phyloP scores from a whole-genome alignment of 2,329 filamentous ascomycete species.

The Ramularia endophylla region DNA sequence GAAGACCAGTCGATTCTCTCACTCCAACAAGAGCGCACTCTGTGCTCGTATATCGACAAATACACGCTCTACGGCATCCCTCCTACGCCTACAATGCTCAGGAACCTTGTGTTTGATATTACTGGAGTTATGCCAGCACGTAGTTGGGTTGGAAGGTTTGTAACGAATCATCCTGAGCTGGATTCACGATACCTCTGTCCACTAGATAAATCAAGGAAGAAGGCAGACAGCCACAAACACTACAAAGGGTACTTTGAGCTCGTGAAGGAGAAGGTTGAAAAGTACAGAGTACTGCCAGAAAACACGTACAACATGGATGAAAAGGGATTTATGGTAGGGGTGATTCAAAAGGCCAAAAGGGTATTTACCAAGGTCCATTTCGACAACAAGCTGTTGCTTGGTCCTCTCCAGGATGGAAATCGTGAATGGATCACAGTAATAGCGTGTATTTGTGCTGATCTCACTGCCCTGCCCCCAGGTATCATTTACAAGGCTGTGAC shows the following conservation, averaged over 20 bases:
- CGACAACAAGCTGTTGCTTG: constrained; percentile 4
- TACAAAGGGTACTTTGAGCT: constrained; percentile 17
- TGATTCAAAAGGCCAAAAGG: constrained; percentile 8
- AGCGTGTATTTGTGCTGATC: constrained; percentile 14
- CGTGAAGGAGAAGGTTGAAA: constrained; percentile 6
- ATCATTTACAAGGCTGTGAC: no score
- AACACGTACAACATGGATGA: constrained; percentile 18
- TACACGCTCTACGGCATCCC: no score
- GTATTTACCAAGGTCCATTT: constrained; percentile 10
- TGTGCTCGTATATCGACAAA: no score
- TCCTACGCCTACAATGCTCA: no score
- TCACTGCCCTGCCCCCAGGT: not conserved
- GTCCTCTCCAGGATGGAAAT: constrained; percentile 14
- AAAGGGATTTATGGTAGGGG: constrained; percentile 14
- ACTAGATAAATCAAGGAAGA: constrained; percentile 16
- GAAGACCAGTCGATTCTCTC: no score
- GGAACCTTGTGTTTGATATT: no score
- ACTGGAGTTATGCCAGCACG: no score
- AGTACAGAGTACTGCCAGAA: constrained; percentile 8
- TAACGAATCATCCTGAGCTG: no score
- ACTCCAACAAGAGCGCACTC: no score
- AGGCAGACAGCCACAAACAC: constrained; percentile 18
- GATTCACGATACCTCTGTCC: constrained; percentile 11
- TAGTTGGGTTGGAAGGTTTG: no score
- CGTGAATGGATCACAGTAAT: constrained; percentile 14